Percentiles rank a stretch among this genome's conserved stretches.
phyloP scores from a whole-genome alignment of 345 rosid genomes.

The Streptanthus diversifolius region DNA sequence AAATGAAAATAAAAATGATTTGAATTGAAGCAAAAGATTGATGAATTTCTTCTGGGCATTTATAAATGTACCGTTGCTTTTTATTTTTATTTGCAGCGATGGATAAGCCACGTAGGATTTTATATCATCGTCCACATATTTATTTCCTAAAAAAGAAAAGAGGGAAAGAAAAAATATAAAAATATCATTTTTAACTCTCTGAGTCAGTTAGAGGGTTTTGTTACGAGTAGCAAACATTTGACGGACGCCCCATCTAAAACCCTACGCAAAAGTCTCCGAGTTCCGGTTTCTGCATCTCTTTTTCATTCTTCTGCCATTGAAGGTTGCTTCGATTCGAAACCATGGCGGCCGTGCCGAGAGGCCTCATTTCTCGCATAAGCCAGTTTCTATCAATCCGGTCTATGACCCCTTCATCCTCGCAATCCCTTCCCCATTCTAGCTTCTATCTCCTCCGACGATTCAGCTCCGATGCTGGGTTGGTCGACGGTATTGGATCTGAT shows the following conservation, averaged over 20 bases:
- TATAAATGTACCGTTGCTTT: neutral
- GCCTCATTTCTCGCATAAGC: conserved; percentile 60
- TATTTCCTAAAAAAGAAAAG: neutral
- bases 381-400: conserved; percentile 31
- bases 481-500: conserved; percentile 37
- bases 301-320: conserved; percentile 22
- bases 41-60: neutral
- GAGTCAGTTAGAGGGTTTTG: neutral
- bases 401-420: conserved; percentile 3
- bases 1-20: neutral
- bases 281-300: conserved; percentile 10
- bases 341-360: conserved; percentile 69
- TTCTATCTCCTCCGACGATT: conserved; percentile 38
- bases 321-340: conserved; percentile 27
- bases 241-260: conserved; percentile 30
- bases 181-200: neutral
- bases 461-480: conserved; percentile 37
- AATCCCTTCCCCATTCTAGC: conserved; percentile 6
- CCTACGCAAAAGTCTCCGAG: conserved; percentile 36
- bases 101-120: conserved; percentile 37
- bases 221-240: neutral
- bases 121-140: conserved; percentile 23
- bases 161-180: neutral
- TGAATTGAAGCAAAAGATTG: neutral
- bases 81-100: neutral